Evolutionary conservation across 768 basidiomycete genomes (phyloP).

Genomic region (Cyathus striatus): DNA sequence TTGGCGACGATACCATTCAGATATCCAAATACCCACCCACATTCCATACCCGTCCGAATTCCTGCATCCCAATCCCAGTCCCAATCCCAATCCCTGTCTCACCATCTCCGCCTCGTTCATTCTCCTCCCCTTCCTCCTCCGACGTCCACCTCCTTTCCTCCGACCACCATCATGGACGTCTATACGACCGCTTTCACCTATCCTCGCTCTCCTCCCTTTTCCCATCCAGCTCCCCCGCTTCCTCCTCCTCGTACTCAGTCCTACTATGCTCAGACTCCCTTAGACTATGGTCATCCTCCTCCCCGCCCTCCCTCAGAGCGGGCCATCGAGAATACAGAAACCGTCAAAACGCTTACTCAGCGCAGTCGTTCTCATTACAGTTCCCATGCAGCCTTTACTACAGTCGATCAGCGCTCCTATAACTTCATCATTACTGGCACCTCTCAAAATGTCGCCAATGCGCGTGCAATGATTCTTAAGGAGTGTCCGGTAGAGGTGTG

Average conservation of each 20-base stretch:
- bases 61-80: conserved; percentile 11
- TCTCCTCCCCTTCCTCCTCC: too few species aligned
- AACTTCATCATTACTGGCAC: conserved; percentile 89
- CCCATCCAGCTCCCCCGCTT: conserved; percentile 56
- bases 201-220: conserved; percentile 66
- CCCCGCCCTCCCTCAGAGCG: conserved; percentile 28
- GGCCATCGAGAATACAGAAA: conserved; percentile 54
- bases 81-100: conserved; percentile 8
- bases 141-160: too few species aligned
- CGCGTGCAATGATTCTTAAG: conserved; percentile 84
- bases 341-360: conserved; percentile 74
- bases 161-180: conserved; percentile 73
- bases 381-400: conserved; percentile 77
- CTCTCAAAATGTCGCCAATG: conserved; percentile 89
- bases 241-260: conserved; percentile 37
- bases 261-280: conserved; percentile 33
- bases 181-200: conserved; percentile 94
- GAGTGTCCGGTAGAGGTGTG: conserved; percentile 82
- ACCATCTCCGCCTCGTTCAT: conserved; percentile 12
- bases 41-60: conserved; percentile 9
- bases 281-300: conserved; percentile 35
- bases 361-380: conserved; percentile 77
- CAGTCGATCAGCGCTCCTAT: conserved; percentile 71
- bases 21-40: conserved; percentile 30
- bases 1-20: conserved; percentile 47